These are phyloP conservation scores for Zopfia rhizophila DNA, from an alignment of 2,329 filamentous ascomycete species.

Conservation along the genomic window DNA sequence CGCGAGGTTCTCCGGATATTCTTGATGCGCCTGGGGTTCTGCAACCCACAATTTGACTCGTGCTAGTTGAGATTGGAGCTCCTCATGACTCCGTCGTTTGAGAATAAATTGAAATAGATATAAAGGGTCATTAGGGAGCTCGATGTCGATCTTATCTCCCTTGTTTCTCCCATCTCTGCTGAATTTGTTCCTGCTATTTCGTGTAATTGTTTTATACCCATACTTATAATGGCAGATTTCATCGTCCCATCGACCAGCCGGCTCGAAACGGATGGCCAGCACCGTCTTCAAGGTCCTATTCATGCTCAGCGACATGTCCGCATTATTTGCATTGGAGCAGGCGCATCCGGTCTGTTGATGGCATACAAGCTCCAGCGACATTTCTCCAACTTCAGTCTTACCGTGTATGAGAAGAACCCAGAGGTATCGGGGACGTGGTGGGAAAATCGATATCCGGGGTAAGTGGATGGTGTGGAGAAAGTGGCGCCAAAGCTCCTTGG, in stretches of 20 bases:
- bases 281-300: constrained; percentile 42
- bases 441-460: constrained; percentile 61
- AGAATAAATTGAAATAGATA: constrained; percentile 9
- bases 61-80: background rate
- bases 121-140: background rate
- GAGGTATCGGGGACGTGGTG: constrained; percentile 63
- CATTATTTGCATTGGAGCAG: constrained; percentile 60
- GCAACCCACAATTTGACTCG: constrained; percentile 16
- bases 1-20: constrained; percentile 11
- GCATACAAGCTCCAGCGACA: constrained; percentile 61
- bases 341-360: constrained; percentile 59
- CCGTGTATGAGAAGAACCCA: constrained; percentile 61
- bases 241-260: constrained; percentile 34
- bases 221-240: constrained; percentile 42
- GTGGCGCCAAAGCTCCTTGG: background rate
- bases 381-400: constrained; percentile 55
- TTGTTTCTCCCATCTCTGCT: background rate
- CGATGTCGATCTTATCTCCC: constrained; percentile 3
- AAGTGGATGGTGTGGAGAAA: constrained; percentile 21
- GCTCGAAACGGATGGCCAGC: constrained; percentile 37
- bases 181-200: no score
- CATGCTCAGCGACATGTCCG: constrained; percentile 49
- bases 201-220: constrained; percentile 8
- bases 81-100: constrained; percentile 8
- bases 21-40: constrained; percentile 4